phyloP scores from a whole-genome alignment of 2,329 filamentous ascomycete species.

The Sarocladium strictum region DNA sequence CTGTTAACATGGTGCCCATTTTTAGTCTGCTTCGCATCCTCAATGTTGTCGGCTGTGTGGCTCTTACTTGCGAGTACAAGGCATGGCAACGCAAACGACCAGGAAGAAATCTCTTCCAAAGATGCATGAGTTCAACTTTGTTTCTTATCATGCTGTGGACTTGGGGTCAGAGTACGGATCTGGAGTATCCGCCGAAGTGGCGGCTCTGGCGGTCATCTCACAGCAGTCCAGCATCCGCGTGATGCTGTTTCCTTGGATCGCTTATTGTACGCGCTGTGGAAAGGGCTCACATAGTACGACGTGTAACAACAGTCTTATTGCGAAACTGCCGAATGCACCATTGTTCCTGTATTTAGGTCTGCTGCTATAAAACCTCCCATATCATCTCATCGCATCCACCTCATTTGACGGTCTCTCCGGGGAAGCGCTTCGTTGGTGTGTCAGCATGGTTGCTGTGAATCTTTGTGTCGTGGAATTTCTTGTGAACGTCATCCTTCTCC shows the following conservation, averaged over 20 bases:
- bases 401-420: background rate
- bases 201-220: background rate
- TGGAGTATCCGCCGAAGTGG: background rate
- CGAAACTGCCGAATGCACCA: too few relatives aligned
- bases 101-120: background rate
- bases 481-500: constrained; percentile 3
- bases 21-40: constrained; percentile 30
- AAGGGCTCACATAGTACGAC: too few relatives aligned
- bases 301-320: too few relatives aligned
- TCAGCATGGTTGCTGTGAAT: constrained; percentile 11
- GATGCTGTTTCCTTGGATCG: too few relatives aligned
- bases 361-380: too few relatives aligned
- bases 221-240: too few relatives aligned
- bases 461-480: constrained; percentile 10
- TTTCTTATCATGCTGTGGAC: background rate
- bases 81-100: constrained; percentile 24
- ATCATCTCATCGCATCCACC: background rate
- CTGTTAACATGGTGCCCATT: constrained; percentile 10
- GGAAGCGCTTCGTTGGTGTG: constrained; percentile 9
- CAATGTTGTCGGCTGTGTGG: constrained; percentile 31
- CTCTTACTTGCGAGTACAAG: constrained; percentile 32
- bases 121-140: background rate
- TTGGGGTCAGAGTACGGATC: constrained; percentile 4
- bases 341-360: too few relatives aligned
- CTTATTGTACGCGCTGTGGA: too few relatives aligned